Base-by-base conservation (phyloP, 164 flowering plant species). In the Sextonia rubra region DNA sequence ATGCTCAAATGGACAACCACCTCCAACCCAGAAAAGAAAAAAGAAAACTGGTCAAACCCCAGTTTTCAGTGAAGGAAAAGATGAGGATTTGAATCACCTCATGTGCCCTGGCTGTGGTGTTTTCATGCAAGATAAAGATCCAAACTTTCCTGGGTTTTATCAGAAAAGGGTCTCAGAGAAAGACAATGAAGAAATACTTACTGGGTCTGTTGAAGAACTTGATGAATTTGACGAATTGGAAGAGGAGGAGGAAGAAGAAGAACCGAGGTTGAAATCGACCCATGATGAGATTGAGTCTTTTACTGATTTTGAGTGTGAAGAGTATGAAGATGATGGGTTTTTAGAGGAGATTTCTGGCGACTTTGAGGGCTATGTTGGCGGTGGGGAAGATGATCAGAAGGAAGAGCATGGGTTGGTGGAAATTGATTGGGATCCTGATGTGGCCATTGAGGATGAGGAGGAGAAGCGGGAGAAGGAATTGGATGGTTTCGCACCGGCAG, bases 101-200 rank as follows among this genome's bases (percentile, higher is more conserved):
- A 75, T 93, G n/a, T 96, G 98, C 73, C 97, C 97, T 30, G 99
- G 99, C 66, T 91, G 99, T 86, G 98, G 99, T 17, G 85, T 96
- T 71, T 89, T 87, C 82, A 91, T 93, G 97, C 99, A 96, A 73
- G 91, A 91, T 69, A 66, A 73, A n/a, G 87, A 93, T 81, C 95
- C 97, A 1, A 85, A 86, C 73, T 77, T 83, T 67, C 99, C 97
- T 71, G 99, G 99, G 60, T 96, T 78, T 83, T 96, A 80, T 75
- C 77, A 87, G 70, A 75, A 85, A 81, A 83, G 84, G 73, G 79
- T 75, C 69, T 72, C 75, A 1, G 4, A 25, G 27, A 52, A 64
- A 17, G 65, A 64, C 55, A 24, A 11, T 7, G 77, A 75, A 23
- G 73, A 69, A 62, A 27, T 29, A 4, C 30, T 49, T 3, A 69